phyloP scores from a whole-genome alignment of 352 stramenopile species.

The Phytophthora ohioensis region DNA sequence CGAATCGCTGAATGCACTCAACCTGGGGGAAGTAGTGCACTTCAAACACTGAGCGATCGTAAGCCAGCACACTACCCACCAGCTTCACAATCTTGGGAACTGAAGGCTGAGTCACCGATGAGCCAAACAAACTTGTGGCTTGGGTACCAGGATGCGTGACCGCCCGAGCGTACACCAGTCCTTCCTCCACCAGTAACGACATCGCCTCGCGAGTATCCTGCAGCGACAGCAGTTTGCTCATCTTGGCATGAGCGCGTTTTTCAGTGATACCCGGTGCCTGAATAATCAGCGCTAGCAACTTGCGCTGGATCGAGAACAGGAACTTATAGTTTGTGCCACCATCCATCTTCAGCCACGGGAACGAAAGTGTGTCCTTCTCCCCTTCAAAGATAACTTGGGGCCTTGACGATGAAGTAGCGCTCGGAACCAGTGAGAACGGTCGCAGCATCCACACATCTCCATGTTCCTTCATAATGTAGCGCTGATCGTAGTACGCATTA shows the following conservation, averaged over 20 bases:
- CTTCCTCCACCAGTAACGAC: constrained; percentile 73
- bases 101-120: constrained; percentile 18
- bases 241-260: constrained; percentile 55
- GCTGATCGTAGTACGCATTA: constrained; percentile 77
- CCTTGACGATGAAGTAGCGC: constrained; percentile 20
- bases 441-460: constrained; percentile 75
- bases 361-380: constrained; percentile 82
- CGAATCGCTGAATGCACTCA: constrained; percentile 84
- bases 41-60: constrained; percentile 56
- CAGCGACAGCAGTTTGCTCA: constrained; percentile 71
- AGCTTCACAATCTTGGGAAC: constrained; percentile 50
- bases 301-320: constrained; percentile 80
- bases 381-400: constrained; percentile 70
- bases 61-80: constrained; percentile 50
- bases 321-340: constrained; percentile 79
- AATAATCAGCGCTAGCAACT: constrained; percentile 67
- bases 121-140: constrained; percentile 43
- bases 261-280: constrained; percentile 69
- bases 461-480: constrained; percentile 71
- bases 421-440: constrained; percentile 64
- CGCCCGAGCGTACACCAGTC: constrained; percentile 69
- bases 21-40: constrained; percentile 84
- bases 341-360: constrained; percentile 88
- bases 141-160: constrained; percentile 17
- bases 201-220: constrained; percentile 82